Base-by-base conservation (phyloP, 495 filamentous ascomycete species). In the Talaromyces ruber region DNA sequence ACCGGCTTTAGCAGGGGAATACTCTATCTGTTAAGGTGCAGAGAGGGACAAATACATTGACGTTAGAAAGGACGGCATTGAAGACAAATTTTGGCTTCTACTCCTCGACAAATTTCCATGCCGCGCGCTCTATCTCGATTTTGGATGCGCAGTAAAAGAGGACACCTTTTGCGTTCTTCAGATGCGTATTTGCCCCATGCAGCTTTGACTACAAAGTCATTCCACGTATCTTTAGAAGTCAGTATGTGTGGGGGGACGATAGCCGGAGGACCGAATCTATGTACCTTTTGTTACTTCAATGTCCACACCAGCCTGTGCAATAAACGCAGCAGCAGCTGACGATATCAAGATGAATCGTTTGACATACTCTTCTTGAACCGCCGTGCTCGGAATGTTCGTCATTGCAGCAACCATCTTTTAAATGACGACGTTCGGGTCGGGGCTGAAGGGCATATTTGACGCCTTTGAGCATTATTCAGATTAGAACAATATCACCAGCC, bases 81-180 rank as follows among this genome's bases (percentile, higher is more conserved):
- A 84, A 69, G 1, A 66, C 69, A 61, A 84, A 85, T 0, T 58
- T n/a, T 0, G 81, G 79, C 54, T 76, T 75, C 14, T 81, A 60
- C 56, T 81, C 73, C 14, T 76, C 70, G 7, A 79, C 64, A 52
- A 81, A 85, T 61, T 74, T 69, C 83, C 82, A 86, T 6, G 81
- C 67, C 2, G 68, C 68, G 62, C 69, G 74, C 69, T 86, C 83
- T 0, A 75, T 77, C 18, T 75, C 72, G 2, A 74, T 76, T 67
- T 88, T 86, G 63, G 76, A 77, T 0, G 79, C 80, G 0, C 66
- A 64, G 63, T 86, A 85, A 0, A 81, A 72, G 26, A 67, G 53
- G 18, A 62, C 64, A 1, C 62, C 66, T 2, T 74, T 70, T n/a
- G 0, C 69, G 58, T 6, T 71, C 58, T 3, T 39, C 45, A 2